These are phyloP conservation scores for Trapa bicornis DNA, from an alignment of 345 rosid genomes.

Conservation along the genomic window DNA sequence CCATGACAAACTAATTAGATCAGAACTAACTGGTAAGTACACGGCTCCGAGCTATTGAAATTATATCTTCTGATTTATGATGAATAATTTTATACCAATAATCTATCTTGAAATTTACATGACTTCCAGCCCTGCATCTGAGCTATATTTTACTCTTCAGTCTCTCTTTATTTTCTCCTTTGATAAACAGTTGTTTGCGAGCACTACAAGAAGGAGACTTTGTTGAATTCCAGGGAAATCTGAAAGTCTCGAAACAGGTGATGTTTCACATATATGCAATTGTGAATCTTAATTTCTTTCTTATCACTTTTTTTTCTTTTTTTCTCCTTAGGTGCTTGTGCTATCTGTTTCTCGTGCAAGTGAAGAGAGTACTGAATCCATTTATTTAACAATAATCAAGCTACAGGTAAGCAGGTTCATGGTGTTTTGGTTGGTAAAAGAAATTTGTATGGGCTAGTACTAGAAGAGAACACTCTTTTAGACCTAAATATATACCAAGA, in stretches of 20 bases:
- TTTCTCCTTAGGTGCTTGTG: conserved; percentile 55
- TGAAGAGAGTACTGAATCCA: conserved; percentile 76
- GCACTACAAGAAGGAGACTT: conserved; percentile 77
- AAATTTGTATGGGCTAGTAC: background rate
- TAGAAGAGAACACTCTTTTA: background rate
- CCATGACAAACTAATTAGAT: background rate
- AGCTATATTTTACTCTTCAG: background rate
- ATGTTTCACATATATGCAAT: conserved; percentile 1
- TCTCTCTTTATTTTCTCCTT: conserved; percentile 9
- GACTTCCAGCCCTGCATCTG: background rate
- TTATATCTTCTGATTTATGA: background rate
- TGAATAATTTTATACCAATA: background rate
- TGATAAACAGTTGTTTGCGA: conserved; percentile 59
- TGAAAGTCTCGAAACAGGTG: conserved; percentile 72
- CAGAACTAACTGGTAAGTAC: background rate
- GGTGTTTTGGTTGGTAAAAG: background rate
- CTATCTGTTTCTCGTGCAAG: conserved; percentile 65
- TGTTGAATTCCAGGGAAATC: conserved; percentile 48
- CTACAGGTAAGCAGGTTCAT: conserved; percentile 51
- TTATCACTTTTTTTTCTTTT: background rate
- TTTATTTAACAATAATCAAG: conserved; percentile 65
- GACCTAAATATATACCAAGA: background rate
- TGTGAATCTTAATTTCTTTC: background rate
- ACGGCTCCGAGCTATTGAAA: background rate
- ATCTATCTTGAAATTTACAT: background rate